Percentiles rank a stretch among this genome's conserved stretches.
These are phyloP conservation scores for Globisporangium rhizosaccharum DNA, from an alignment of 352 stramenopile genomes.

Conservation along the genomic window DNA sequence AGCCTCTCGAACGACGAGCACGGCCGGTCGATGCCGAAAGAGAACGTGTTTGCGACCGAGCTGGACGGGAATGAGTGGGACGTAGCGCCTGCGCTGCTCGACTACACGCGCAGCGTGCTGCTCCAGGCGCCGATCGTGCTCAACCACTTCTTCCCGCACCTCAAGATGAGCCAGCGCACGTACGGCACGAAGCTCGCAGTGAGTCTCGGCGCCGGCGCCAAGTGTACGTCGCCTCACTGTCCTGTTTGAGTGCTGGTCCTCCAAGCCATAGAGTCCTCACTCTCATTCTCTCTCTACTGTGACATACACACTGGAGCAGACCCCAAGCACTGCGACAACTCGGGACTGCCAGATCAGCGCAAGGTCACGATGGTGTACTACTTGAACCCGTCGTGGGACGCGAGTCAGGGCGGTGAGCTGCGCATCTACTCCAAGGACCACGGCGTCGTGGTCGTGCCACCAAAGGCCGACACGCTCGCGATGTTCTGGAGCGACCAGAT, in stretches of 20 bases:
- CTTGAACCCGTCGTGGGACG: slow-evolving; percentile 61
- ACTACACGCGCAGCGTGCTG: slow-evolving; percentile 49
- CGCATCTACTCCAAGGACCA: slow-evolving; percentile 36
- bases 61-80: slow-evolving; percentile 48
- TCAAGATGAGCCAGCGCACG: slow-evolving; percentile 34
- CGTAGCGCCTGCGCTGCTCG: slow-evolving; percentile 34
- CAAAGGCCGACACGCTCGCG: slow-evolving; percentile 68
- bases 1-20: slow-evolving; percentile 42
- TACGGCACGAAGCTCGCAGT: slow-evolving; percentile 52
- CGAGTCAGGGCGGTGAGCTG: slow-evolving; percentile 43
- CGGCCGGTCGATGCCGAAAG: slow-evolving; percentile 31
- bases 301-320: slow-evolving; percentile 15
- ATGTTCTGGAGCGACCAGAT: slow-evolving; percentile 86
- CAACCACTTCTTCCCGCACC: slow-evolving; percentile 41
- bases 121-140: slow-evolving; percentile 40
- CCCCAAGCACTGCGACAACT: slow-evolving; percentile 51
- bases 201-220: slow-evolving; percentile 40
- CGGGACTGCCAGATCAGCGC: slow-evolving; percentile 39
- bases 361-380: slow-evolving; percentile 78
- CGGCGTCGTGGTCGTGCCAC: slow-evolving; percentile 47
- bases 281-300: neutral
- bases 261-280: neutral
- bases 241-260: neutral
- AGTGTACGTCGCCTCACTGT: slow-evolving; percentile 22
- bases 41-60: slow-evolving; percentile 46